Base-by-base conservation (phyloP, 1,284 basidiomycete genomes). In the Retiboletus fuscus region DNA sequence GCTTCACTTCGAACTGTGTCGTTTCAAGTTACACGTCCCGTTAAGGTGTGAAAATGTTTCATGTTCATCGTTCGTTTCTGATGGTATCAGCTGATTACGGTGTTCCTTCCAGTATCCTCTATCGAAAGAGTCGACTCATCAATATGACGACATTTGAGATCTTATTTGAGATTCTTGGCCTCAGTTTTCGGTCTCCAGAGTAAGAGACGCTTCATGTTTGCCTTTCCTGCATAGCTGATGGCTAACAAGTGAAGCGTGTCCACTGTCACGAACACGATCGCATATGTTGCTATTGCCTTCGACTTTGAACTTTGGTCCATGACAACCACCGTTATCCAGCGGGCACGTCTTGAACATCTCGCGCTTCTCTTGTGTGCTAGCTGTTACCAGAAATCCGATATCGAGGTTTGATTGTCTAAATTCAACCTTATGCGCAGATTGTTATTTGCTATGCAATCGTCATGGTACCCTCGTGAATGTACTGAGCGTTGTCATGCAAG, bases 281-380 rank as follows among this genome's bases (percentile, higher is more conserved):
- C 95, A 4, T 98, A 97, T 79, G 89, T 90, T 61, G 88, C 93
- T 3, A 88, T 98, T 58, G 93, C 95, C 0, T 89, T 98, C 5
- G 95, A 98, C 78, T 95, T 98, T 75, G 92, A 96, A 71, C 89
- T 98, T 11, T 99, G 97, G 97, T 89, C 94, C 0, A 88, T 84
- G 39, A 91, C 95, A 0, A 84, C 86, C 2, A 78, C 83, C 7
- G 91, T 92, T 53, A 91, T 98, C 39, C 94, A 96, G 78, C 86
- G 85, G 5, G 87, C 91, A 24, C 93, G 96, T 78, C 86, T 97
- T 0, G 90, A 93, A 62, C 95, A 98, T 79, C 96, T 98, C 78
- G 82, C 86, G 2, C 91, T 89, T 18, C 88, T 98, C 12, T 82
- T 97, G 18, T 83, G 89, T 68, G 86, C 87, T 1, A 96, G 94